Evolutionary conservation across 75 land plant species (phyloP).

Genomic region (Gnetum montanum): DNA sequence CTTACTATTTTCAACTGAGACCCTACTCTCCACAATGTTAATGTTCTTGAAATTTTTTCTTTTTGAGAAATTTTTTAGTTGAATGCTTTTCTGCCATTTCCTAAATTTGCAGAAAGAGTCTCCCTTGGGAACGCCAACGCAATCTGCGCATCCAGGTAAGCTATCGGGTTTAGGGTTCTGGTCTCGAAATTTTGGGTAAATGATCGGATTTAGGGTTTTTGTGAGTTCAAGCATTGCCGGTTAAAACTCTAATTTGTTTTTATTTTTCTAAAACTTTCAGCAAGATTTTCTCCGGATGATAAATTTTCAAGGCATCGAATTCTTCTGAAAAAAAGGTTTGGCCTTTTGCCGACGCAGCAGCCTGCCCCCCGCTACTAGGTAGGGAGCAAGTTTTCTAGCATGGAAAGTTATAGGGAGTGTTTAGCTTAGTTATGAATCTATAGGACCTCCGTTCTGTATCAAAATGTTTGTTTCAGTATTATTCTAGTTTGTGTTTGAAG

Average conservation of each 20-base stretch:
- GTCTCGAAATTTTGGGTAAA: neutral
- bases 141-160: slow-evolving; percentile 79
- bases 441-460: no score
- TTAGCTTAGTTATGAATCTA: no score
- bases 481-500: no score
- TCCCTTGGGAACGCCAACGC: slow-evolving; percentile 42
- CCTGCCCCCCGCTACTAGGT: slow-evolving; percentile 47
- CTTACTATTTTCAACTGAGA: neutral
- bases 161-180: neutral
- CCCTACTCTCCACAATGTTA: no score
- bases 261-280: slow-evolving; percentile 27
- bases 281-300: slow-evolving; percentile 87
- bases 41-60: neutral
- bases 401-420: no score
- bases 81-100: no score
- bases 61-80: no score
- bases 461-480: no score
- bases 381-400: no score
- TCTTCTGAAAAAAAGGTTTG: slow-evolving; percentile 67
- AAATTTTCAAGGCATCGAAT: slow-evolving; percentile 70
- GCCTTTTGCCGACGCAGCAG: slow-evolving; percentile 56
- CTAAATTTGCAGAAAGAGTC: slow-evolving; percentile 80
- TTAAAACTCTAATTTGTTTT: neutral
- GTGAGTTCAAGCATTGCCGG: no score
- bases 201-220: neutral